Evolutionary conservation across 495 filamentous ascomycete species (phyloP).

Genomic region (Tuber microsphaerosporum): DNA sequence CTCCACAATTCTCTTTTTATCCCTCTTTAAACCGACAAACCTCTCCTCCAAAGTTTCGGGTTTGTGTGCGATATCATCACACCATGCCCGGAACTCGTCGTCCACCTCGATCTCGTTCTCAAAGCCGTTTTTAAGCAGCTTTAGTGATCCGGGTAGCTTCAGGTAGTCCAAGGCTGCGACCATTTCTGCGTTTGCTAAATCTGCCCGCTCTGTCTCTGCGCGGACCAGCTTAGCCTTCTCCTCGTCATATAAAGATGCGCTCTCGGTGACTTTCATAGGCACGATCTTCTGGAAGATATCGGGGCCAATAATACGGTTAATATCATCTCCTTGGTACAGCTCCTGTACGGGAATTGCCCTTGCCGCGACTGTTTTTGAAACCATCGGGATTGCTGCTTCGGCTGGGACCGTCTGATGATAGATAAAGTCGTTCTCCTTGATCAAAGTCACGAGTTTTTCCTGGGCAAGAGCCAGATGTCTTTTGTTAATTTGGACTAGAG

Average conservation of each 20-base stretch:
- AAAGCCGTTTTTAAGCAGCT: conserved; percentile 85
- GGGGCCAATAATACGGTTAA: conserved; percentile 89
- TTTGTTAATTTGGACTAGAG: conserved; percentile 71
- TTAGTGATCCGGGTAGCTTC: conserved; percentile 78
- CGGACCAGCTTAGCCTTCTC: conserved; percentile 94
- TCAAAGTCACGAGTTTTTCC: conserved; percentile 64
- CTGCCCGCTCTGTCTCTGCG: conserved; percentile 86
- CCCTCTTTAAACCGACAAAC: conserved; percentile 68
- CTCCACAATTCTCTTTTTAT: conserved; percentile 64
- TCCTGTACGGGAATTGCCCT: conserved; percentile 97
- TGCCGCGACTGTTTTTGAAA: conserved; percentile 90
- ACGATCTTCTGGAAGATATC: conserved; percentile 97
- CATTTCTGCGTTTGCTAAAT: conserved; percentile 89
- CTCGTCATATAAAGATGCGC: conserved; percentile 93
- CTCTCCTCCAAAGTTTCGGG: conserved; percentile 58
- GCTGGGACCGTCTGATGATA: conserved; percentile 88
- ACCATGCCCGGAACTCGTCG: conserved; percentile 87
- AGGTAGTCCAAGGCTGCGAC: conserved; percentile 90
- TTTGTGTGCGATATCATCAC: conserved; percentile 79
- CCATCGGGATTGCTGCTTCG: conserved; percentile 68
- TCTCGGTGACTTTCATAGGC: conserved; percentile 91
- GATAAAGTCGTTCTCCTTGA: conserved; percentile 96
- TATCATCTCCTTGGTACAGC: conserved; percentile 93
- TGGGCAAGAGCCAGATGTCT: conserved; percentile 73
- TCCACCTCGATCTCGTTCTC: conserved; percentile 84